Percentiles rank a stretch among this genome's conserved stretches.
These are phyloP conservation scores for Naganishia antarctica DNA, from an alignment of 768 basidiomycete species.

Conservation along the genomic window DNA sequence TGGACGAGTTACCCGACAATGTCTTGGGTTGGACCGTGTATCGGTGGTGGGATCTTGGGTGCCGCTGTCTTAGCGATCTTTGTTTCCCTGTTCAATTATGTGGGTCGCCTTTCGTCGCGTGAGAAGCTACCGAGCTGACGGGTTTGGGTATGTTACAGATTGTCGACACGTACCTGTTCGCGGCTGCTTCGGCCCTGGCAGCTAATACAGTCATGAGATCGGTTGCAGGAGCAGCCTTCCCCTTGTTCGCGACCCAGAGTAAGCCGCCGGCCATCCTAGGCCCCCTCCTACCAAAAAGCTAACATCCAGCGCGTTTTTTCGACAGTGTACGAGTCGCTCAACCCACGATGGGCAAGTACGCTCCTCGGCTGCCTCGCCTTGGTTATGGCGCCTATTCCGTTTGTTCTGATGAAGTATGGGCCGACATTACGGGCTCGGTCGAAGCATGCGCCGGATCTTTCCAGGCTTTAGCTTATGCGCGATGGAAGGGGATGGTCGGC, in stretches of 20 bases:
- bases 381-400: slow-evolving; percentile 40
- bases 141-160: slow-evolving; percentile 35
- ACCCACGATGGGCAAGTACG: slow-evolving; percentile 50
- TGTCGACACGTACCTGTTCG: slow-evolving; percentile 51
- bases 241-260: slow-evolving; percentile 13
- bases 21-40: slow-evolving; percentile 47
- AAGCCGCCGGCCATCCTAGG: background rate
- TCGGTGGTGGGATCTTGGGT: slow-evolving; percentile 44
- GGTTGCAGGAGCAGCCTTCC: slow-evolving; percentile 31
- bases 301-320: slow-evolving; percentile 31
- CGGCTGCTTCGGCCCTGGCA: slow-evolving; percentile 51
- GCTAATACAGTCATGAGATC: slow-evolving; percentile 38
- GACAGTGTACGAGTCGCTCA: slow-evolving; percentile 50
- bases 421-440: slow-evolving; percentile 37
- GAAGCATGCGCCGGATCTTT: slow-evolving; percentile 22
- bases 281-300: no score
- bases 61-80: slow-evolving; percentile 43
- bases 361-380: slow-evolving; percentile 38
- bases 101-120: slow-evolving; percentile 9
- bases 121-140: background rate
- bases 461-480: background rate
- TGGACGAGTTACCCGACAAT: slow-evolving; percentile 50
- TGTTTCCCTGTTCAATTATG: slow-evolving; percentile 45
- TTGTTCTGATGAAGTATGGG: slow-evolving; percentile 43
- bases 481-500: no score